phyloP scores from a whole-genome alignment of 345 rosid genomes.

The Cardiospermum halicacabum region DNA sequence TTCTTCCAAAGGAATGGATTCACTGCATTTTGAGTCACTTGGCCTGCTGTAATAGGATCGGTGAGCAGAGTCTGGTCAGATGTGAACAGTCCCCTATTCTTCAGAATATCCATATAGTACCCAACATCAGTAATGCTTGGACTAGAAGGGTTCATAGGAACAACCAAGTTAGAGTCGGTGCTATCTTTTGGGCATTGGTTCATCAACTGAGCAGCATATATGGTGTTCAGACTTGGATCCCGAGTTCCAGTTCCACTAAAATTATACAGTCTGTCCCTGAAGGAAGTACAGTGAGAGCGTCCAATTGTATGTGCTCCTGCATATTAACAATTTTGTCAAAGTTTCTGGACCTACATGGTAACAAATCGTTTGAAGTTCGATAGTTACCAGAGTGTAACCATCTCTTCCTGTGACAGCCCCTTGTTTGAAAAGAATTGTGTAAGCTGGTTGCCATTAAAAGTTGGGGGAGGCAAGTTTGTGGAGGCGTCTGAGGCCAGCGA shows the following conservation, averaged over 20 bases:
- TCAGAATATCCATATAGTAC: conserved; percentile 35
- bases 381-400: conserved; percentile 48
- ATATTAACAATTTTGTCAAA: neutral
- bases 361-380: neutral
- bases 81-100: conserved; percentile 42
- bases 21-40: conserved; percentile 30
- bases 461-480: conserved; percentile 43
- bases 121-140: conserved; percentile 33
- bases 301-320: conserved; percentile 63
- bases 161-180: conserved; percentile 21
- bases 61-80: conserved; percentile 53
- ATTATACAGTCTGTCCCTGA: conserved; percentile 40
- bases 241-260: conserved; percentile 30
- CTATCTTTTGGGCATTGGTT: conserved; percentile 30
- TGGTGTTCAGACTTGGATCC: conserved; percentile 41
- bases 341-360: neutral
- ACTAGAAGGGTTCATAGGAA: conserved; percentile 37
- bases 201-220: conserved; percentile 43
- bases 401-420: conserved; percentile 41
- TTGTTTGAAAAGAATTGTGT: conserved; percentile 28
- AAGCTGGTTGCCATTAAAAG: conserved; percentile 29
- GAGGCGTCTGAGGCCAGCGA: conserved; percentile 39
- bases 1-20: conserved; percentile 28
- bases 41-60: conserved; percentile 23
- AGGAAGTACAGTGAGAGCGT: conserved; percentile 44